Evolutionary conservation across 78 protist genomes (phyloP).

Genomic region (Dictyostelium purpureum): DNA sequence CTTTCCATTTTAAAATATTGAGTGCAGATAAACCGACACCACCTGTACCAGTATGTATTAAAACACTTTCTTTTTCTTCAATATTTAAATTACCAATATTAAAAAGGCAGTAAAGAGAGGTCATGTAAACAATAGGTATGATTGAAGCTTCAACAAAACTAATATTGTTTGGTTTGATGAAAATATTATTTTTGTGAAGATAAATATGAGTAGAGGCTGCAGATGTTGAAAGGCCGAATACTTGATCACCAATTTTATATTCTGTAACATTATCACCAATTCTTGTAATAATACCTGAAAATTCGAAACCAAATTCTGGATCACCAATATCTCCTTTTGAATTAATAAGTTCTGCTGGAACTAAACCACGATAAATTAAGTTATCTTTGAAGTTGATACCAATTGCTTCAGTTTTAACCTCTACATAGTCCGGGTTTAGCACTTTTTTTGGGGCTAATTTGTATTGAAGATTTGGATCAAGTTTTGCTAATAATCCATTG

Average conservation of each 20-base stretch:
- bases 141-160: not conserved
- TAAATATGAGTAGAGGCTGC: not conserved
- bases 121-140: not conserved
- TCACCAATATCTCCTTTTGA: not conserved
- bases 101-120: not conserved
- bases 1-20: not conserved
- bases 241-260: slow-evolving; percentile 17
- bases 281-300: slow-evolving; percentile 11
- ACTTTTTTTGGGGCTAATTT: not conserved
- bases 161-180: not conserved
- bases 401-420: slow-evolving; percentile 18
- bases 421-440: slow-evolving; percentile 1
- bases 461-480: not conserved
- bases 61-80: not conserved
- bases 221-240: not conserved
- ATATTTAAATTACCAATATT: not conserved
- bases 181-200: not conserved
- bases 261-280: not conserved
- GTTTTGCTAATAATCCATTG: not conserved
- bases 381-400: slow-evolving; percentile 61
- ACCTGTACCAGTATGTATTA: slow-evolving; percentile 39
- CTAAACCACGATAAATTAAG: slow-evolving; percentile 27
- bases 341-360: slow-evolving; percentile 1
- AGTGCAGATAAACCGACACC: slow-evolving; percentile 30
- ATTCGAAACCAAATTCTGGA: slow-evolving; percentile 5